These are phyloP conservation scores for Venturia aucupariae DNA, from an alignment of 2,329 filamentous ascomycete genomes.

Conservation along the genomic window DNA sequence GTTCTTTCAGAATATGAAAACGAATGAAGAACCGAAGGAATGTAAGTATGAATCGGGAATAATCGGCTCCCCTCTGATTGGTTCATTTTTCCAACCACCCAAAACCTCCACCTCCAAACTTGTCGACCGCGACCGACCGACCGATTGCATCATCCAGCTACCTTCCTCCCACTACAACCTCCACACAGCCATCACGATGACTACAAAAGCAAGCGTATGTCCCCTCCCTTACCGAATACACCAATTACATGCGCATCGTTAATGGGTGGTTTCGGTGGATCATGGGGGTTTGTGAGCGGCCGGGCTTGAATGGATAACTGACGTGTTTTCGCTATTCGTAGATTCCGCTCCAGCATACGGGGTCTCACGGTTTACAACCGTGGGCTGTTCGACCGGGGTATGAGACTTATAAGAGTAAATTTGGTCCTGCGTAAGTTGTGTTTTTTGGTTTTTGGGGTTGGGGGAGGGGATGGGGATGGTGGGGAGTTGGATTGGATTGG, in stretches of 20 bases:
- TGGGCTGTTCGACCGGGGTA: slow-evolving; percentile 30
- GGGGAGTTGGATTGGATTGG: not conserved
- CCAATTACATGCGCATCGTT: not conserved
- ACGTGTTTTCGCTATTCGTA: no score
- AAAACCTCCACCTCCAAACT: not conserved
- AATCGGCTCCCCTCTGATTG: not conserved
- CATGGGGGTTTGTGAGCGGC: no score
- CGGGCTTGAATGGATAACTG: no score
- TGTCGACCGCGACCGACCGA: no score
- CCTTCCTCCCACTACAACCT: not conserved
- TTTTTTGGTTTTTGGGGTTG: not conserved
- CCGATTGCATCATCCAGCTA: not conserved
- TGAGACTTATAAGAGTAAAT: slow-evolving; percentile 47
- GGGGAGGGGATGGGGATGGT: not conserved
- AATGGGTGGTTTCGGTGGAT: not conserved
- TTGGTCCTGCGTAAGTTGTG: slow-evolving; percentile 46
- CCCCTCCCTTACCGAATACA: no score
- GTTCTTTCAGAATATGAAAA: no score
- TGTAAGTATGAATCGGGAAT: not conserved
- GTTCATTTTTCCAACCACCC: not conserved
- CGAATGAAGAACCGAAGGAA: no score
- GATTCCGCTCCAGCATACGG: slow-evolving; percentile 5
- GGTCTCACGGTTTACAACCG: slow-evolving; percentile 22
- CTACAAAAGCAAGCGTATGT: not conserved
- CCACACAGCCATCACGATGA: not conserved